phyloP scores from a whole-genome alignment of 768 basidiomycete species.

The Neoboletus subvelutipes region DNA sequence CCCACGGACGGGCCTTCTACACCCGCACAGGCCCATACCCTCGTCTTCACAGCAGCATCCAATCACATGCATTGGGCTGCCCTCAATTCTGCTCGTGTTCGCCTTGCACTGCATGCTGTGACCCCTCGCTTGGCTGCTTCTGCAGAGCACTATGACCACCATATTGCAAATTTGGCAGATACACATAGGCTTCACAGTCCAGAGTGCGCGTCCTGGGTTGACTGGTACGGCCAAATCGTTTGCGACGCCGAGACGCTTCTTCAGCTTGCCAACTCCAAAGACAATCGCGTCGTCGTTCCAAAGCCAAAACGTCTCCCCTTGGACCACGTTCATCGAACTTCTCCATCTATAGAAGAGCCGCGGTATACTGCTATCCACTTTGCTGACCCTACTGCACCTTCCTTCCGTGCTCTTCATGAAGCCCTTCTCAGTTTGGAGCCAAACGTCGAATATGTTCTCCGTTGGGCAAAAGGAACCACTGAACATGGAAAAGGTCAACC shows the following conservation, averaged over 20 bases:
- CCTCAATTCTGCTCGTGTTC: slow-evolving; percentile 61
- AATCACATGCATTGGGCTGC: slow-evolving; percentile 47
- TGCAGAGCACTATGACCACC: slow-evolving; percentile 64
- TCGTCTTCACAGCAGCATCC: slow-evolving; percentile 39
- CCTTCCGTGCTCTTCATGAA: slow-evolving; percentile 69
- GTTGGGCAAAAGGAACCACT: slow-evolving; percentile 35
- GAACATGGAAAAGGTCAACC: slow-evolving; percentile 38
- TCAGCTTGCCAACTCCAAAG: slow-evolving; percentile 50
- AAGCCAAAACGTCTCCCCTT: slow-evolving; percentile 57
- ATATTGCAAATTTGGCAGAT: slow-evolving; percentile 27
- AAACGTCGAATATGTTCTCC: slow-evolving; percentile 70
- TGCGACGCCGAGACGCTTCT: slow-evolving; percentile 65
- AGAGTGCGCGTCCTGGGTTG: slow-evolving; percentile 73
- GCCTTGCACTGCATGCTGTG: slow-evolving; percentile 74
- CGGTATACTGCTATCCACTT: slow-evolving; percentile 76
- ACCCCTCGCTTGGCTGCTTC: slow-evolving; percentile 84
- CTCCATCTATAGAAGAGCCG: slow-evolving; percentile 45
- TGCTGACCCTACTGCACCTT: slow-evolving; percentile 59
- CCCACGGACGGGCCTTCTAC: slow-evolving; percentile 42
- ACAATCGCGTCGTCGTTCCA: slow-evolving; percentile 31
- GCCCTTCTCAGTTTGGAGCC: slow-evolving; percentile 54
- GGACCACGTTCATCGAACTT: slow-evolving; percentile 70
- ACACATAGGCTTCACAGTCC: slow-evolving; percentile 26
- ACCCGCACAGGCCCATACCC: slow-evolving; percentile 49
- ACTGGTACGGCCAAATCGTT: slow-evolving; percentile 75